Evolutionary conservation across 495 filamentous ascomycete species (phyloP), one percentile per base, ranked within the genome.

Genomic region (Penicillium subrubescens): DNA sequence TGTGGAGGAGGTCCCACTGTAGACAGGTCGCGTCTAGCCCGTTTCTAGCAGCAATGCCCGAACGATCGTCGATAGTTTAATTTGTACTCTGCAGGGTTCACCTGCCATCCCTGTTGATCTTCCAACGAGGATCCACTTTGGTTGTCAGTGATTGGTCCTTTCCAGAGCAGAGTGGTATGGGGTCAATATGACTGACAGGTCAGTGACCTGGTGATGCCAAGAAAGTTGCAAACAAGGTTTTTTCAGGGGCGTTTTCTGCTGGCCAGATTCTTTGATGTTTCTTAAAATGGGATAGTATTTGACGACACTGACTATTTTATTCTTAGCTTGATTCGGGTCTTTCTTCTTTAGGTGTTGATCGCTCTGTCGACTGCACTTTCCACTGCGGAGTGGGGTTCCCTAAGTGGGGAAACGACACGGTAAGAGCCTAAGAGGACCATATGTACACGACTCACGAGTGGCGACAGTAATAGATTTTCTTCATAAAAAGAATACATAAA

Each of bases 31-130:
- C 43, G 37, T 31, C 50, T 35, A 54, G 27, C 21, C 33, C 59
- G 50, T 61, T 61, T 61, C 34, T n/a, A 61, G 59, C 48, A 61
- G 15, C 31, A 41, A 21, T 37, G 25, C 34, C 59, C 59, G 59
- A 61, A 19, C 50, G 59, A 61, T 61, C 59, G 59, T 35, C 59
- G 23, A 60, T 50, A 60, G 59, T 60, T 60, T 53, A 60, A 60
- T 60, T 51, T 51, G 31, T 35, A n/a, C 17, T 41, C 31, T 41
- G 41, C 59, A 31, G 15, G 44, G 10, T 53, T 23, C 17, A 5
- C 46, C 46, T 48, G 43, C 58, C 46, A 60, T 60, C 46, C 59
- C 46, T 60, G 59, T 27, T 66, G 51, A 54, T 54, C 51, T 19
- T 23, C 19, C 44, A 10, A 48, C 3, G 44, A 25, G 44, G 44